These are phyloP conservation scores for Tetradesmus obliquus DNA, from an alignment of 139 green algal genomes.

Conservation along the genomic window DNA sequence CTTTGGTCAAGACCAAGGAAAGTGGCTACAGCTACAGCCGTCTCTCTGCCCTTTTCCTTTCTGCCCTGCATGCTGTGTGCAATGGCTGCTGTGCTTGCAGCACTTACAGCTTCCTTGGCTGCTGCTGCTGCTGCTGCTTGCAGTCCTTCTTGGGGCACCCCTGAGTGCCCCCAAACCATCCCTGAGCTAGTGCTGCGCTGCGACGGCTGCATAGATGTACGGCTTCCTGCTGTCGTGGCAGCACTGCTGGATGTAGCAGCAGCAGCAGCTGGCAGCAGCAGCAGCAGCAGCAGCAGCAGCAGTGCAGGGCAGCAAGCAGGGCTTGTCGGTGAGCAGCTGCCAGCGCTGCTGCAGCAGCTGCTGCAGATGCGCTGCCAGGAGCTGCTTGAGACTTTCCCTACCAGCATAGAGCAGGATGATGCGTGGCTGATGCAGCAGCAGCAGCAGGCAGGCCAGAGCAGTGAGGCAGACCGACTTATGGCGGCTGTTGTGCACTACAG, in stretches of 20 bases:
- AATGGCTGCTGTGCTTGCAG: not conserved
- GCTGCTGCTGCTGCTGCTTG: slow-evolving; percentile 9
- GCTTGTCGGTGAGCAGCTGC: not conserved
- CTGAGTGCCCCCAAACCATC: not conserved
- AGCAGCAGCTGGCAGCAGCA: not conserved
- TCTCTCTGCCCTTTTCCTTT: not conserved
- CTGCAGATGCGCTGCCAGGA: not conserved
- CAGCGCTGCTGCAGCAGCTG: not conserved
- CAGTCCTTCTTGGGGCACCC: slow-evolving; percentile 40
- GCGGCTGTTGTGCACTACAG: slow-evolving; percentile 8
- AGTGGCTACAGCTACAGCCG: not conserved
- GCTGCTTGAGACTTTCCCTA: not conserved
- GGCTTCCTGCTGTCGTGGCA: slow-evolving; percentile 37
- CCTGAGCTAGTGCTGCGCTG: slow-evolving; percentile 29
- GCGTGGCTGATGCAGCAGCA: not conserved
- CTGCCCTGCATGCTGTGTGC: not conserved
- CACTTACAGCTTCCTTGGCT: not conserved
- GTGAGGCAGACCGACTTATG: not conserved
- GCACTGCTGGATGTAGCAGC: not conserved
- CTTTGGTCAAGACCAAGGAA: not conserved
- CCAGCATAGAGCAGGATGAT: not conserved
- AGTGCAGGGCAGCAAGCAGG: not conserved
- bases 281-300: slow-evolving; percentile 1
- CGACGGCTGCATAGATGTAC: slow-evolving; percentile 32
- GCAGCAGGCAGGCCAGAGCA: not conserved